These are phyloP conservation scores for Coniochaeta hoffmannii DNA, from an alignment of 2,329 filamentous ascomycete genomes.

Conservation along the genomic window DNA sequence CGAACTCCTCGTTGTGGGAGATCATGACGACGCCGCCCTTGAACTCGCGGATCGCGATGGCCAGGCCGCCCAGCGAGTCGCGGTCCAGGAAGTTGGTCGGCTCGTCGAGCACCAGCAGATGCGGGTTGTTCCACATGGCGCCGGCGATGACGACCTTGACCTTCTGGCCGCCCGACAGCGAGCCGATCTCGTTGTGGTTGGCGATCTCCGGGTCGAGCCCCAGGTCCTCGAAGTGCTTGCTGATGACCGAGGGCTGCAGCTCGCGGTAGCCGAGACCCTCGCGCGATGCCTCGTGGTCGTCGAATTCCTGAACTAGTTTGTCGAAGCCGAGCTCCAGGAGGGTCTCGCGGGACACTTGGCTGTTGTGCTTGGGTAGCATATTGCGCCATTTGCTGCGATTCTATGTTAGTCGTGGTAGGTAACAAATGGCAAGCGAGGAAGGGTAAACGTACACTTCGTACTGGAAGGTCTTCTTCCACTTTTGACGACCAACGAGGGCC, in stretches of 20 bases:
- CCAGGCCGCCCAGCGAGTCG: slow-evolving; percentile 90
- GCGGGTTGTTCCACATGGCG: slow-evolving; percentile 98
- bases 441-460: slow-evolving; percentile 70
- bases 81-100: slow-evolving; percentile 99
- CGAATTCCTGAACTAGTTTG: slow-evolving; percentile 96
- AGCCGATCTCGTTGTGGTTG: slow-evolving; percentile 97
- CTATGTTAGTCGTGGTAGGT: slow-evolving; percentile 13
- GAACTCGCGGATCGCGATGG: slow-evolving; percentile 97
- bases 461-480: slow-evolving; percentile 98
- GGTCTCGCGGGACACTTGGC: slow-evolving; percentile 87
- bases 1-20: slow-evolving; percentile 98
- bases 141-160: slow-evolving; percentile 97
- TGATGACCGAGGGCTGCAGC: slow-evolving; percentile 87
- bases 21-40: slow-evolving; percentile 99
- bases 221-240: slow-evolving; percentile 96
- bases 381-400: slow-evolving; percentile 73
- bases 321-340: slow-evolving; percentile 76
- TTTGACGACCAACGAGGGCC: slow-evolving; percentile 87
- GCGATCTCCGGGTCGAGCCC: slow-evolving; percentile 96
- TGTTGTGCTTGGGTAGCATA: slow-evolving; percentile 88
- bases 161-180: slow-evolving; percentile 93
- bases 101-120: slow-evolving; percentile 94
- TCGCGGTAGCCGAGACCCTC: slow-evolving; percentile 95
- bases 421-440: background rate
- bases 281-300: slow-evolving; percentile 97